Conservation (phyloP, 2,329 filamentous ascomycete species). For the Chaetomium globosum region DNA sequence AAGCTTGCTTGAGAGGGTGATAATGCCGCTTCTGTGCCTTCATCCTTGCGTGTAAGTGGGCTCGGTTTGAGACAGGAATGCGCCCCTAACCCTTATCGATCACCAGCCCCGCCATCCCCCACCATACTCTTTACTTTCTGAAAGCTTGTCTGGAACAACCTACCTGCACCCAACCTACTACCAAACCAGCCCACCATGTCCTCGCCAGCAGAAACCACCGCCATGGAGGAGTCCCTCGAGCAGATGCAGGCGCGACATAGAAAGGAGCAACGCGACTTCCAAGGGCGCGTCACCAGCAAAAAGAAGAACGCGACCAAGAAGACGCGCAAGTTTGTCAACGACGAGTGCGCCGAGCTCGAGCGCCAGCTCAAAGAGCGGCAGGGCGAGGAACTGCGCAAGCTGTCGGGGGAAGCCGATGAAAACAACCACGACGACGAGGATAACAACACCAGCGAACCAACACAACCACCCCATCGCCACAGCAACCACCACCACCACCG, state of each 20-base stretch:
- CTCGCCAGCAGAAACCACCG: slow-evolving; percentile 10
- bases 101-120: slow-evolving; percentile 20
- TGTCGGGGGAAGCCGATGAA: slow-evolving; percentile 40
- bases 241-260: slow-evolving; percentile 78
- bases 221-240: slow-evolving; percentile 63
- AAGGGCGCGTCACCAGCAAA: slow-evolving; percentile 84
- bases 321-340: slow-evolving; percentile 73
- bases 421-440: slow-evolving; percentile 22
- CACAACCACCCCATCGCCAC: background rate
- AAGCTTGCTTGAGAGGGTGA: background rate
- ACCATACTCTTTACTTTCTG: slow-evolving; percentile 5
- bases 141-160: background rate
- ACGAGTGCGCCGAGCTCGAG: slow-evolving; percentile 74
- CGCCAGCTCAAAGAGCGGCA: slow-evolving; percentile 68
- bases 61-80: background rate
- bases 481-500: background rate
- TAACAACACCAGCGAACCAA: slow-evolving; percentile 8
- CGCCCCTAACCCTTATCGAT: slow-evolving; percentile 13
- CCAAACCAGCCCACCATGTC: background rate
- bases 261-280: slow-evolving; percentile 85
- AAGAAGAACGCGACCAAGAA: slow-evolving; percentile 96
- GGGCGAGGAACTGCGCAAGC: slow-evolving; percentile 57
- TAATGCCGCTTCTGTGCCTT: background rate
- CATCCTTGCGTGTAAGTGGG: background rate
- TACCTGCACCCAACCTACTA: background rate